Evolutionary conservation across 176 grass and related monocot species (phyloP), one percentile per base, ranked within the genome.

Genomic region (Zoysia japonica): DNA sequence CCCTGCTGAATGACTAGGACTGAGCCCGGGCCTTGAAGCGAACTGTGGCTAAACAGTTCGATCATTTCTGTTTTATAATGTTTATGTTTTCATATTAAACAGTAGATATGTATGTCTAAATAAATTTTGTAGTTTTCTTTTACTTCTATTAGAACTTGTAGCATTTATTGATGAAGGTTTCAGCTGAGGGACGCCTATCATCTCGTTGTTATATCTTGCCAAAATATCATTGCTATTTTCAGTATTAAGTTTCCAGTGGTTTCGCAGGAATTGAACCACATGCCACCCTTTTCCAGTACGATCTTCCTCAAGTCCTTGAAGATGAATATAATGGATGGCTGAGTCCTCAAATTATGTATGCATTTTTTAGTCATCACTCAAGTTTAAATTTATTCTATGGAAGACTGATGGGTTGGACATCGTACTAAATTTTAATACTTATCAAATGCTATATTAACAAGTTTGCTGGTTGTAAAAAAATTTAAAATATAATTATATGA

Each of bases 311-410:
- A 75, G 56, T 65, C 36, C 73, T 90, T 41, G 83, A 90, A 71
- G 83, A 90, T 55, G 83, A 86, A 65, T 90, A 90, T 37, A 55
- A 11, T 74, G 88, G 88, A 86, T 90, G 83, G 83, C 45, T 90
- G 69, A 86, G 74, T 54, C 47, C 56, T 51, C 75, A 79, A 81
- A 85, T 89, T 11, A 71, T 85, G 83, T 82, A 89, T 73, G 66
- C 57, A 36, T 63, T 68, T 36, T 37, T 57, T 65, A 60, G n/a
- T 9, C n/a, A 3, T 36, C 28, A 75, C 38, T 20, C 13, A 45
- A 56, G 44, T 75, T 83, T 75, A 2, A 41, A 43, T 83, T 67
- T 12, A 4, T 75, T 74, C 55, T 36, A 4, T 66, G 38, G 55
- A 71, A 49, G 53, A 40, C 20, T 81, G 15, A 62, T 41, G 16